Evolutionary conservation across 2,329 filamentous ascomycete genomes (phyloP).

Genomic region (Aureobasidium sp.): DNA sequence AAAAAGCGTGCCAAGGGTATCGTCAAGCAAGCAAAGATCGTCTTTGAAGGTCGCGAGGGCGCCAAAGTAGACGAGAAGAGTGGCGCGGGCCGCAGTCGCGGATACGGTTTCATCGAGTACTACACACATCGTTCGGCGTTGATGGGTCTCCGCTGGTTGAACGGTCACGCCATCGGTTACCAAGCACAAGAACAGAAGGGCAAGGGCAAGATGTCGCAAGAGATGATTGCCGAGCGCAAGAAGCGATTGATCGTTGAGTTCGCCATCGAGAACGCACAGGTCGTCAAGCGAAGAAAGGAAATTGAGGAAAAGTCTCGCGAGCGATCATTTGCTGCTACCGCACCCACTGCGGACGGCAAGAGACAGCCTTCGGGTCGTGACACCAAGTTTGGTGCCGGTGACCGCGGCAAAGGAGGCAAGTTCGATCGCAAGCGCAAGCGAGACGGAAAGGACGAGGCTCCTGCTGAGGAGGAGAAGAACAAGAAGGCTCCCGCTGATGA

Average conservation of each 20-base stretch:
- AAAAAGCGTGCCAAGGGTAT: constrained; percentile 79
- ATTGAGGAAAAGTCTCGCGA: constrained; percentile 51
- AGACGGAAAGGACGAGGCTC: constrained; percentile 23
- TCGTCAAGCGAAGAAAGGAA: constrained; percentile 71
- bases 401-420: constrained; percentile 21
- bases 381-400: constrained; percentile 11
- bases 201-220: constrained; percentile 29
- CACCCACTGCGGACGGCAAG: constrained; percentile 7
- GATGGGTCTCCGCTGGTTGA: constrained; percentile 91
- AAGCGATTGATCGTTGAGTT: constrained; percentile 93
- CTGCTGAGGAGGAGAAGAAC: constrained; percentile 19
- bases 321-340: constrained; percentile 15
- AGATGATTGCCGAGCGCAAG: constrained; percentile 62
- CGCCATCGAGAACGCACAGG: constrained; percentile 94
- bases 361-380: constrained; percentile 4
- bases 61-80: constrained; percentile 71
- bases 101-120: constrained; percentile 97
- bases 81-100: constrained; percentile 76
- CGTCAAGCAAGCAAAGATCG: constrained; percentile 87
- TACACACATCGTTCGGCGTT: constrained; percentile 86
- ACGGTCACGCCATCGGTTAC: constrained; percentile 61
- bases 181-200: constrained; percentile 41
- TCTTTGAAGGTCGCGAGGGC: constrained; percentile 83
- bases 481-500: constrained; percentile 41
- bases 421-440: constrained; percentile 35